A percentile compares a stretch with the other conserved stretches of the same genome.
Evolutionary conservation across 2,329 filamentous ascomycete species (phyloP).

Genomic region (Paracamarosporium sp.): DNA sequence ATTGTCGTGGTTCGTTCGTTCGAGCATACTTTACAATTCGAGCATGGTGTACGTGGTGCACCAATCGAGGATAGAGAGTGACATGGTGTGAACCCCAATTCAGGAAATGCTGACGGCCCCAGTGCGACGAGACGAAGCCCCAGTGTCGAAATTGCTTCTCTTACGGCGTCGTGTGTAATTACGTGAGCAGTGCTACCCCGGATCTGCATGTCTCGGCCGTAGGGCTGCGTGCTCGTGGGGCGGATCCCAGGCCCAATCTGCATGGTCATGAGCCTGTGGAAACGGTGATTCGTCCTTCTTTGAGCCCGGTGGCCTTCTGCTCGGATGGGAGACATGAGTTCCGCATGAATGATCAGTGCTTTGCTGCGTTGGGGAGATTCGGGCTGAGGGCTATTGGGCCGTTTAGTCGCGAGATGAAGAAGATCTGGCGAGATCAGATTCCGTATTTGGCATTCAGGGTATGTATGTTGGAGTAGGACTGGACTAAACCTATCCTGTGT

Average conservation of each 20-base stretch:
- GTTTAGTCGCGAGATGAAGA: not conserved
- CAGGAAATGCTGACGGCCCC: not conserved
- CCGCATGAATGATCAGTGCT: not conserved
- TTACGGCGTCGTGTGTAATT: conserved; percentile 55
- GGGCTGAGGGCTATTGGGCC: not conserved
- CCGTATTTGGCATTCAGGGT: not conserved
- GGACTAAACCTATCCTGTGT: not conserved
- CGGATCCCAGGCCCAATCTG: not conserved
- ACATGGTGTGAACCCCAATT: no score
- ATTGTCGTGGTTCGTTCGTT: no score
- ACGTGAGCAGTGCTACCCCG: conserved; percentile 34
- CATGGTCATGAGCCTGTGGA: not conserved
- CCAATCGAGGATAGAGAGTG: no score
- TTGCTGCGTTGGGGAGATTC: not conserved
- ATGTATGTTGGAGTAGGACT: not conserved
- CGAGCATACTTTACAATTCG: no score
- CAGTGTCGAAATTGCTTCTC: conserved; percentile 53
- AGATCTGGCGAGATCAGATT: not conserved
- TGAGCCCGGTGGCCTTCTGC: not conserved
- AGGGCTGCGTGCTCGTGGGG: not conserved
- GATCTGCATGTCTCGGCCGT: conserved; percentile 32
- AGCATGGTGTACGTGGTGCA: no score
- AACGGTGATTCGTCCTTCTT: not conserved
- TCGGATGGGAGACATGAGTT: not conserved
- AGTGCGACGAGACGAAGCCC: conserved; percentile 61